A percentile compares a stretch with the other conserved stretches of the same genome.
These are phyloP conservation scores for Mucor lusitanicus DNA, from an alignment of 371 early-diverging fungal species.

Conservation along the genomic window DNA sequence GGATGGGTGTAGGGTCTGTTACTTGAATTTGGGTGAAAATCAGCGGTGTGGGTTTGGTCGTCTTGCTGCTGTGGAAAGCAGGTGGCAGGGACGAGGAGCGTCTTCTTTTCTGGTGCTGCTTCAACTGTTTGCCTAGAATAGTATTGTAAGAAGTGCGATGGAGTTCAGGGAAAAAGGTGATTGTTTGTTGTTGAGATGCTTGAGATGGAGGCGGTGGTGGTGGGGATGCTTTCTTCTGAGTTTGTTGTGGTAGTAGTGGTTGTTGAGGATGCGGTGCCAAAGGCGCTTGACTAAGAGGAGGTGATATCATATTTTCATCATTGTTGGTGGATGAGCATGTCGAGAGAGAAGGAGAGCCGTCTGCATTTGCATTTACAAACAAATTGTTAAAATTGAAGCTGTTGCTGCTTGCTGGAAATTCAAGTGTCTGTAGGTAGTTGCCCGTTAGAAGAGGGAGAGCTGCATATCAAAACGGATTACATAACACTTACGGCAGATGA, in stretches of 20 bases:
- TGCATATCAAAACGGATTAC: not conserved
- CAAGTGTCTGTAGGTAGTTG: conserved; percentile 5
- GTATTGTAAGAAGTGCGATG: conserved; percentile 24
- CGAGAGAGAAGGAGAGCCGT: conserved; percentile 7
- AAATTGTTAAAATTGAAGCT: not conserved
- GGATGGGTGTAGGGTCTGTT: conserved; percentile 31
- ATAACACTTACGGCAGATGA: conserved; percentile 16
- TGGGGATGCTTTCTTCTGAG: conserved; percentile 4
- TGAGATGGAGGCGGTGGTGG: not conserved
- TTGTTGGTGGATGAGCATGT: not conserved
- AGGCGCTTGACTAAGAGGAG: not conserved
- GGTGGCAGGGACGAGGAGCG: conserved; percentile 37
- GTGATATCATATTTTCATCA: conserved; percentile 11
- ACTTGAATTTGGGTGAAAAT: conserved; percentile 35
- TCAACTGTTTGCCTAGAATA: conserved; percentile 23
- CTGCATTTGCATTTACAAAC: not conserved
- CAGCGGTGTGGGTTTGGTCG: conserved; percentile 15
- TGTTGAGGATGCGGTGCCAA: not conserved
- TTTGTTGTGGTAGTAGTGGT: not conserved
- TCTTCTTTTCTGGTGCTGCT: conserved; percentile 28
- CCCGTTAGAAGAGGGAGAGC: not conserved
- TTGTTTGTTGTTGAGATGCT: conserved; percentile 6
- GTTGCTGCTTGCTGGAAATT: conserved; percentile 4
- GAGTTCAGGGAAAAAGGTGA: conserved; percentile 27
- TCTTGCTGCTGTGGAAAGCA: conserved; percentile 19